Percentiles rank a stretch among this genome's conserved stretches.
Conservation (phyloP, 177 flowering plant genomes). For the Telopea speciosissima region DNA sequence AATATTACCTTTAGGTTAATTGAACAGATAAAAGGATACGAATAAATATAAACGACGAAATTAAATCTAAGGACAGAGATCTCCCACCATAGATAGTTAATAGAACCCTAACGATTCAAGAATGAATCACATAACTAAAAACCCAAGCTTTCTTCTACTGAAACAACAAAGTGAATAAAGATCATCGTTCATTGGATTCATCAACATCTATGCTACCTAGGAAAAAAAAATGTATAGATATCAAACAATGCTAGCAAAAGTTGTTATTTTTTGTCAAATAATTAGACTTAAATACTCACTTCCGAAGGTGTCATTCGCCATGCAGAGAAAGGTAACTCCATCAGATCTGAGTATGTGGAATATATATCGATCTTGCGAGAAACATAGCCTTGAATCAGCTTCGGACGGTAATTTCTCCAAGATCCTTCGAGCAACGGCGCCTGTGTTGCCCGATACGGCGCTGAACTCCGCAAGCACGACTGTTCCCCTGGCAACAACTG, state of each 20-base stretch:
- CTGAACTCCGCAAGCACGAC: slow-evolving; percentile 89
- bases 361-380: slow-evolving; percentile 92
- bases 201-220: neutral
- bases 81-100: slow-evolving; percentile 1
- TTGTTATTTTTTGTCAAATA: neutral
- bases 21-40: neutral
- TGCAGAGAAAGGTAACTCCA: slow-evolving; percentile 79
- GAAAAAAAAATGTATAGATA: neutral
- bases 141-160: neutral
- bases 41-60: neutral
- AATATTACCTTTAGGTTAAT: neutral
- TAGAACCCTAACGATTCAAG: neutral
- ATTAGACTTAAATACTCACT: slow-evolving; percentile 33
- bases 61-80: neutral
- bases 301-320: slow-evolving; percentile 98
- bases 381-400: slow-evolving; percentile 73
- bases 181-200: neutral
- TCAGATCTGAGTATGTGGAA: slow-evolving; percentile 83
- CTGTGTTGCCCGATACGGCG: slow-evolving; percentile 89
- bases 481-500: slow-evolving; percentile 83
- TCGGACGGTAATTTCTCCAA: slow-evolving; percentile 75
- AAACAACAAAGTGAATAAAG: neutral
- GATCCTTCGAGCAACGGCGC: slow-evolving; percentile 80
- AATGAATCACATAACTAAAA: neutral
- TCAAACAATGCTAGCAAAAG: neutral